Percentiles rank a stretch among this genome's conserved stretches.
phyloP scores from a whole-genome alignment of 1,284 basidiomycete genomes.

The Coniferiporia sulphurascens region DNA sequence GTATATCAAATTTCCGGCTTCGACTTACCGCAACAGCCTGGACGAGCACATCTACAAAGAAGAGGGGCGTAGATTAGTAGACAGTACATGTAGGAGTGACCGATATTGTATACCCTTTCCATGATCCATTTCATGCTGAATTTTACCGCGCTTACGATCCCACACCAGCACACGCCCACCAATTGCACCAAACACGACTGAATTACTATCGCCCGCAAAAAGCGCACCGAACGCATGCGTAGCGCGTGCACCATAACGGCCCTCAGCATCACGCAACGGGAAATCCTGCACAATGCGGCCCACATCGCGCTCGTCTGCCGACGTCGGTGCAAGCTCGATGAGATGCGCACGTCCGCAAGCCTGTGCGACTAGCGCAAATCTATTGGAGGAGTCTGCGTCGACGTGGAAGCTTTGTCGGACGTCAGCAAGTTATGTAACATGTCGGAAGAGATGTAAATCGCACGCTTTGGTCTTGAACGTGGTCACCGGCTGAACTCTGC shows the following conservation, averaged over 20 bases:
- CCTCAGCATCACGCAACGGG: slow-evolving; percentile 34
- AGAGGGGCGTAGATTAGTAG: background rate
- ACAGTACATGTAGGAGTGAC: background rate
- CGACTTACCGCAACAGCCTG: slow-evolving; percentile 5
- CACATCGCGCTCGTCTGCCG: slow-evolving; percentile 41
- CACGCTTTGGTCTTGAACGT: slow-evolving; percentile 56
- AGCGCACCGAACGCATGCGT: slow-evolving; percentile 40
- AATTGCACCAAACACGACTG: slow-evolving; percentile 48
- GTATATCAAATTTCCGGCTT: background rate
- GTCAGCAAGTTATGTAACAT: slow-evolving; percentile 6
- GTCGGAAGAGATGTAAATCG: slow-evolving; percentile 21
- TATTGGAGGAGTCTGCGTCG: slow-evolving; percentile 42
- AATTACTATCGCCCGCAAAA: slow-evolving; percentile 46
- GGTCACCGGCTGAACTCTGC: slow-evolving; percentile 50
- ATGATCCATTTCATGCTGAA: slow-evolving; percentile 54
- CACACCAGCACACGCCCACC: slow-evolving; percentile 53
- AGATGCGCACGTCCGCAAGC: slow-evolving; percentile 43
- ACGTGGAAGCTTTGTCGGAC: slow-evolving; percentile 40
- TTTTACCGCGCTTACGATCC: slow-evolving; percentile 46
- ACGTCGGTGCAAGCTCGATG: slow-evolving; percentile 30
- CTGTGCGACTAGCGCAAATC: slow-evolving; percentile 48
- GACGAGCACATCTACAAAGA: background rate
- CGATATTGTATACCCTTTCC: slow-evolving; percentile 20
- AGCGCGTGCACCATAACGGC: slow-evolving; percentile 23
- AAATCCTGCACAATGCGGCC: slow-evolving; percentile 51